Percentiles rank a stretch among this genome's conserved stretches.
Evolutionary conservation across 1,139 yeast genomes (phyloP).

Genomic region (Blastobotrys proliferans): DNA sequence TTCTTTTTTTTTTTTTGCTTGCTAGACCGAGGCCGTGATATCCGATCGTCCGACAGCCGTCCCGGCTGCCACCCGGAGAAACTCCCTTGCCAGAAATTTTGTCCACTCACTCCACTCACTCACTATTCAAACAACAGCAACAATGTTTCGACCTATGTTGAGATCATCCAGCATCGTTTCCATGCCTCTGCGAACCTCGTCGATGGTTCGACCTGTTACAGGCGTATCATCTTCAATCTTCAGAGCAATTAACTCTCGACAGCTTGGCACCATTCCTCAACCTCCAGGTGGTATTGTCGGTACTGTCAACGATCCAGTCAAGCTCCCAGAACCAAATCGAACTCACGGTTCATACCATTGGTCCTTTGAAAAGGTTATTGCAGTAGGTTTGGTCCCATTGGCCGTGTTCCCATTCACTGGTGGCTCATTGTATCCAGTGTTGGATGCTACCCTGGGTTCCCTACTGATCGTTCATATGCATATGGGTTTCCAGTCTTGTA

Average conservation of each 20-base stretch:
- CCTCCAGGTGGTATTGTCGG: constrained; percentile 44
- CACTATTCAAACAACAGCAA: not conserved
- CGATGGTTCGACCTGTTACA: constrained; percentile 2
- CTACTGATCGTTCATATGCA: constrained; percentile 69
- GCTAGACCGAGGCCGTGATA: not conserved
- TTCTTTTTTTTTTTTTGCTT: not conserved
- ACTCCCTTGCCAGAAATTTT: no score
- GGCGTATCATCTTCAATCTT: no score
- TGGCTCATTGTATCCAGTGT: constrained; percentile 56
- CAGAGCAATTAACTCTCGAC: constrained; percentile 9
- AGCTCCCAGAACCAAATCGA: constrained; percentile 55
- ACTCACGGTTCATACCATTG: constrained; percentile 86
- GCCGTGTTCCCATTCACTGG: constrained; percentile 67
- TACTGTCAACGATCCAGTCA: constrained; percentile 75
- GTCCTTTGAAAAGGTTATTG: constrained; percentile 71
- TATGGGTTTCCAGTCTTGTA: constrained; percentile 80
- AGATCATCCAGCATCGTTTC: constrained; percentile 1
- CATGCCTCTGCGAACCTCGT: not conserved
- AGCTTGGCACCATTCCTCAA: constrained; percentile 43
- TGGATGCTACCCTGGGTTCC: constrained; percentile 66
- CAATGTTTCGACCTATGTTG: not conserved
- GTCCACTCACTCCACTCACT: not conserved
- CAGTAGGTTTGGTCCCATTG: constrained; percentile 71
- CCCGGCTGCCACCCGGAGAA: no score
- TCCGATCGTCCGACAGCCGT: no score